A percentile compares a stretch with the other conserved stretches of the same genome.
Conservation (phyloP, 192 early-diverging fungal genomes). For the Rhizoclosmatium sp. region DNA sequence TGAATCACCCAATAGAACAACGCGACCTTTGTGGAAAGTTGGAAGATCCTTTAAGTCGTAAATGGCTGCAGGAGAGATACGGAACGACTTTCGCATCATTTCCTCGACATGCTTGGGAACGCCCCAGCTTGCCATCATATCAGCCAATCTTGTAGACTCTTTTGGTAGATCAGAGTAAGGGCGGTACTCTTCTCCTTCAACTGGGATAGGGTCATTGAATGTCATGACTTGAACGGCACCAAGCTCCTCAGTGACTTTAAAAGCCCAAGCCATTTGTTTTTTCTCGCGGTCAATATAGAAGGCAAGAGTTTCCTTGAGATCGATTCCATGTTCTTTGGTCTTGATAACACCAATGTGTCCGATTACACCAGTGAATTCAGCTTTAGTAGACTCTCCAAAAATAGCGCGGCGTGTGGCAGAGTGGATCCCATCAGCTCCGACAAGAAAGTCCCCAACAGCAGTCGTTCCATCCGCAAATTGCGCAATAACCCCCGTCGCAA, state of each 20-base stretch:
- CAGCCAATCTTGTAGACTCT: constrained; percentile 12
- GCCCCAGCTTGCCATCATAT: constrained; percentile 18
- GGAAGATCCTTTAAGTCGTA: constrained; percentile 15
- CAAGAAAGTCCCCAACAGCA: not conserved
- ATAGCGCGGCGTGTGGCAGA: not conserved
- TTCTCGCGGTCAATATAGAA: constrained; percentile 22
- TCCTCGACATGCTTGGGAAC: not conserved
- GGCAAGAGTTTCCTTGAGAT: not conserved
- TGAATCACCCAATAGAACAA: constrained; percentile 28
- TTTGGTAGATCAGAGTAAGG: constrained; percentile 21
- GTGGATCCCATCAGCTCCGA: constrained; percentile 31
- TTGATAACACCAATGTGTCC: constrained; percentile 12
- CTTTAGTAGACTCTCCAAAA: not conserved
- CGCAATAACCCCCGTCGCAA: not conserved
- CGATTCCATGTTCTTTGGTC: constrained; percentile 4
- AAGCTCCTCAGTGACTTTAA: constrained; percentile 4
- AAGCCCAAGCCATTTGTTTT: not conserved
- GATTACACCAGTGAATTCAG: not conserved
- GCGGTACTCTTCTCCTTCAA: not conserved
- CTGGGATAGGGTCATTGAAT: constrained; percentile 10
- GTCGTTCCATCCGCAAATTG: constrained; percentile 19
- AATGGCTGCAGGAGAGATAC: constrained; percentile 15
- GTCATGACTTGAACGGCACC: constrained; percentile 1
- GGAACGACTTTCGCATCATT: not conserved
- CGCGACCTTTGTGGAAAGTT: constrained; percentile 24